Percentiles rank a stretch among this genome's conserved stretches.
These are phyloP conservation scores for Nissolia schottii DNA, from an alignment of 306 rosid genomes.

Conservation along the genomic window DNA sequence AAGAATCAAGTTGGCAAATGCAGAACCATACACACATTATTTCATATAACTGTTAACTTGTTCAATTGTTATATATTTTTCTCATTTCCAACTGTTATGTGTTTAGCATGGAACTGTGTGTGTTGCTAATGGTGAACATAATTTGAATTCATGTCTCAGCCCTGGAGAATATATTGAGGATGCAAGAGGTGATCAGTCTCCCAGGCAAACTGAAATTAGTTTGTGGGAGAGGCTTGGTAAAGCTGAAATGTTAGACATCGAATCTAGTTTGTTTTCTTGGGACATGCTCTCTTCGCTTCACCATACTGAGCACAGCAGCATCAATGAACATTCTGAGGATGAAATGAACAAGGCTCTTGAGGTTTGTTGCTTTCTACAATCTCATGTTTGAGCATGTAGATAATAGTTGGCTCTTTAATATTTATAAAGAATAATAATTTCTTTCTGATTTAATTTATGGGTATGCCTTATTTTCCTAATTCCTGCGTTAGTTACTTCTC, in stretches of 20 bases:
- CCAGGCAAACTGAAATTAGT: constrained; percentile 55
- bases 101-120: neutral
- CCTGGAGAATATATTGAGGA: constrained; percentile 40
- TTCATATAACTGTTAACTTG: too few relatives aligned
- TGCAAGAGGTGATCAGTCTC: constrained; percentile 23
- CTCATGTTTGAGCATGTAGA: neutral
- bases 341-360: constrained; percentile 73
- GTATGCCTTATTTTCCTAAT: constrained; percentile 5
- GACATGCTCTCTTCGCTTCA: constrained; percentile 75
- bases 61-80: too few relatives aligned
- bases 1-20: too few relatives aligned
- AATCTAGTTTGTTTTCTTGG: constrained; percentile 73
- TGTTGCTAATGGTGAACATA: constrained; percentile 1
- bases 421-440: neutral
- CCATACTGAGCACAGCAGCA: constrained; percentile 72
- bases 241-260: constrained; percentile 74
- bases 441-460: neutral
- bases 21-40: too few relatives aligned
- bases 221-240: constrained; percentile 94
- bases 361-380: constrained; percentile 41
- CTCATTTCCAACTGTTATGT: neutral
- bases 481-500: constrained; percentile 27
- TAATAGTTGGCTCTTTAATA: neutral
- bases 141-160: constrained; percentile 38
- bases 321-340: constrained; percentile 81